phyloP scores from a whole-genome alignment of 129 eudicot genomes.

The Centella asiatica region DNA sequence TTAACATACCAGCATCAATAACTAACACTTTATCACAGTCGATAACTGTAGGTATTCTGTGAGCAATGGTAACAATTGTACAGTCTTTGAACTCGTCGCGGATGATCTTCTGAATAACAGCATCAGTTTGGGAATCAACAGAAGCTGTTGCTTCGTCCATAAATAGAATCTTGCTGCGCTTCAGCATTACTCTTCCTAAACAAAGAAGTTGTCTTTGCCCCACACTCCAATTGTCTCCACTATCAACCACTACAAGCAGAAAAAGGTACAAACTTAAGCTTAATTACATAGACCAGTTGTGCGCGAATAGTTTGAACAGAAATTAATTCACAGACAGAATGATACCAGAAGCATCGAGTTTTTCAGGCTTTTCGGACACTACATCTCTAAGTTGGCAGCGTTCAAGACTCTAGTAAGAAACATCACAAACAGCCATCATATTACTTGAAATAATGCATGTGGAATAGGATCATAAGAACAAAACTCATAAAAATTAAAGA shows the following conservation, averaged over 20 bases:
- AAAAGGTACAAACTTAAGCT: background rate
- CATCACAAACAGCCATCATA: background rate
- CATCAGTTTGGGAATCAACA: conserved; percentile 86
- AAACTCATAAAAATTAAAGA: no score
- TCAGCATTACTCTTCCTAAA: conserved; percentile 77
- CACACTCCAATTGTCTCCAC: conserved; percentile 91
- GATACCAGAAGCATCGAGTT: conserved; percentile 51
- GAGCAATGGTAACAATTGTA: conserved; percentile 89
- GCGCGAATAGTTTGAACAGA: background rate
- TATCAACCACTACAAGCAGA: conserved; percentile 47
- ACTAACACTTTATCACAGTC: conserved; percentile 87
- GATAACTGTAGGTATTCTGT: conserved; percentile 96
- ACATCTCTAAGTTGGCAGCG: conserved; percentile 72
- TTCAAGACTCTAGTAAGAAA: conserved; percentile 67
- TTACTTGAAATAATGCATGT: no score
- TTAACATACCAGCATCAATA: conserved; percentile 60
- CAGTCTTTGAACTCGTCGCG: conserved; percentile 80
- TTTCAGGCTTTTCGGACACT: conserved; percentile 59
- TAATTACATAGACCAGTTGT: background rate
- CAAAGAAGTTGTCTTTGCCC: conserved; percentile 94
- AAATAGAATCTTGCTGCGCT: conserved; percentile 59
- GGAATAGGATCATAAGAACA: no score
- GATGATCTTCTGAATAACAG: conserved; percentile 79
- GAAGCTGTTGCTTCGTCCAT: conserved; percentile 97
- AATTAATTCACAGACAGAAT: background rate